phyloP scores from a whole-genome alignment of 2,329 filamentous ascomycete genomes.

The Colletotrichum sp. region DNA sequence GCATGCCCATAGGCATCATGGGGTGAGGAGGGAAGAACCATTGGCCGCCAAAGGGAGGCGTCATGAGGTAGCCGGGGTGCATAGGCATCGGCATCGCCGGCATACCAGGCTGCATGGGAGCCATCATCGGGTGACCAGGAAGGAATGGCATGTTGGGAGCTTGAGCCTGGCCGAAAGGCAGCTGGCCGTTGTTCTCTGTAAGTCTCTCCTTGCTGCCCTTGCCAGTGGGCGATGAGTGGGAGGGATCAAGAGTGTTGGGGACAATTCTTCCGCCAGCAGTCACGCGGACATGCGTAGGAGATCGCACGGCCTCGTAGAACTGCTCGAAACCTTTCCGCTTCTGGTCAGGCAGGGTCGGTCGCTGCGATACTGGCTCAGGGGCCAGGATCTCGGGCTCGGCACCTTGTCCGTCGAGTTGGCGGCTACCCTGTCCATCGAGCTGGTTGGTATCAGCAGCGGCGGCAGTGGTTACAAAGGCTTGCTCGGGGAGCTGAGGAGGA shows the following conservation, averaged over 20 bases:
- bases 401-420: slow-evolving; percentile 43
- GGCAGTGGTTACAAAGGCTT: not conserved
- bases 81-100: not conserved
- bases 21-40: slow-evolving; percentile 13
- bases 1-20: slow-evolving; percentile 15
- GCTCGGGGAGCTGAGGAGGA: not conserved
- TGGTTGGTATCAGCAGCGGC: not conserved
- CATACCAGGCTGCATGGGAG: slow-evolving; percentile 1
- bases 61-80: not conserved
- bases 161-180: slow-evolving; percentile 25
- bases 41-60: slow-evolving; percentile 3
- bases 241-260: slow-evolving; percentile 61
- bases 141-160: slow-evolving; percentile 18
- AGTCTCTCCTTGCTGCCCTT: slow-evolving; percentile 52
- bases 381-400: slow-evolving; percentile 28
- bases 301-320: slow-evolving; percentile 72
- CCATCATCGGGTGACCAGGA: slow-evolving; percentile 3
- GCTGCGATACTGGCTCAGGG: slow-evolving; percentile 18
- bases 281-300: slow-evolving; percentile 69
- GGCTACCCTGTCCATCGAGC: slow-evolving; percentile 18
- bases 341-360: slow-evolving; percentile 43
- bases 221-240: slow-evolving; percentile 50
- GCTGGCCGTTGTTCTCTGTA: slow-evolving; percentile 26
- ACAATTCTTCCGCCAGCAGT: slow-evolving; percentile 72
- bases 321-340: slow-evolving; percentile 69